Evolutionary conservation across 768 basidiomycete species (phyloP).

Genomic region (Udeniomyces megalosporus): DNA sequence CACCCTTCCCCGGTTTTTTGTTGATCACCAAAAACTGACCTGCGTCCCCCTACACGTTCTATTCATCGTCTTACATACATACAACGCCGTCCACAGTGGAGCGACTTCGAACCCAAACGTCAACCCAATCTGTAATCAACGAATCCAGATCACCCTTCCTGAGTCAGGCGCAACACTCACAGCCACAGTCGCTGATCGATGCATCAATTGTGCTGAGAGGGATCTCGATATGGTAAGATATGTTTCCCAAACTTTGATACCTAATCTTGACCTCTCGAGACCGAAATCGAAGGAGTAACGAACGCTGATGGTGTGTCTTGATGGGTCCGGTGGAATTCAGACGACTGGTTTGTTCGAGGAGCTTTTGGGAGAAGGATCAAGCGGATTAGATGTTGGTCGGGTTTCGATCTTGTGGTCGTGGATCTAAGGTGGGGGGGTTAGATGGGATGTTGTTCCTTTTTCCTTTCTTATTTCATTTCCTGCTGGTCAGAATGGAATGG

Average conservation of each 20-base stretch:
- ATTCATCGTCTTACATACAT: conserved; percentile 27
- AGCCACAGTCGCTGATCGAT: conserved; percentile 47
- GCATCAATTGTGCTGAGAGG: conserved; percentile 36
- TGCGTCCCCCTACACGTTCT: not conserved
- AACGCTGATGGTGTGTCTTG: no score
- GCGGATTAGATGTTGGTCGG: conserved; percentile 13
- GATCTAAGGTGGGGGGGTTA: not conserved
- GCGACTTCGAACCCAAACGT: conserved; percentile 43
- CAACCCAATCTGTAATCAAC: conserved; percentile 53
- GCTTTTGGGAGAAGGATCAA: not conserved
- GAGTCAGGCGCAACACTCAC: conserved; percentile 27
- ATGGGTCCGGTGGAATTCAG: no score
- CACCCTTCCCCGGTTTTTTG: no score
- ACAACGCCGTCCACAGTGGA: conserved; percentile 11
- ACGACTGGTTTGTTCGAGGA: conserved; percentile 11
- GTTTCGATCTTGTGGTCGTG: conserved; percentile 18
- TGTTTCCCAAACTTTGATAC: no score
- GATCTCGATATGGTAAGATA: conserved; percentile 19
- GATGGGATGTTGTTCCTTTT: no score
- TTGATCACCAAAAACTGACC: no score
- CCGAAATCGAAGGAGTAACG: no score
- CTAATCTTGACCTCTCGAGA: no score
- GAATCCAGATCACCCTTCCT: conserved; percentile 27
- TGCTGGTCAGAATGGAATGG: no score
- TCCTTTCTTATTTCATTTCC: no score